phyloP scores from a whole-genome alignment of 2,329 filamentous ascomycete species.

The Diaporthe citri region DNA sequence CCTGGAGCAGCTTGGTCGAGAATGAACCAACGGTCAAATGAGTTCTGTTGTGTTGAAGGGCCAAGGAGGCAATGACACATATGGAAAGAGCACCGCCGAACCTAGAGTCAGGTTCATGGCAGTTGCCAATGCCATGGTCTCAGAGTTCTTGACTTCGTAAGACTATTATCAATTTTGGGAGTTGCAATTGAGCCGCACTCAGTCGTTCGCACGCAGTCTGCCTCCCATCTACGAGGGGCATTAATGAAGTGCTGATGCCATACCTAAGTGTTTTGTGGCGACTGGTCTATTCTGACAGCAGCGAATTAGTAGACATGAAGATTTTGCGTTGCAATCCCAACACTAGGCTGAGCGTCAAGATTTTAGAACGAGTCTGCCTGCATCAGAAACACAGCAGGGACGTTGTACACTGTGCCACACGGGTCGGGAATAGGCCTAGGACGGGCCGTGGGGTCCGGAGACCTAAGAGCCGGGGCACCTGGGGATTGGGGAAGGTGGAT shows the following conservation, averaged over 20 bases:
- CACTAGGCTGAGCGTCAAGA: background rate
- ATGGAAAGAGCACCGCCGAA: too few relatives aligned
- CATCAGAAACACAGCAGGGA: background rate
- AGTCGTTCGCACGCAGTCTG: background rate
- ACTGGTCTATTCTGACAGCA: background rate
- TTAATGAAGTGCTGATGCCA: background rate
- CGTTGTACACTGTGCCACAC: background rate
- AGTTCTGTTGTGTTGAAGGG: too few relatives aligned
- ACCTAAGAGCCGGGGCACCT: background rate
- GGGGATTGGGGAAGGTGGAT: background rate
- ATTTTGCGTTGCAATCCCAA: background rate
- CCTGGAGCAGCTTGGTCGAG: too few relatives aligned
- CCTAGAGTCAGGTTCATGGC: background rate
- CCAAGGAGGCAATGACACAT: too few relatives aligned
- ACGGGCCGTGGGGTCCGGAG: background rate
- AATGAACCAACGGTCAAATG: too few relatives aligned
- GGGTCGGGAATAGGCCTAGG: background rate
- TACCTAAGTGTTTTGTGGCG: background rate
- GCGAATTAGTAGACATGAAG: background rate
- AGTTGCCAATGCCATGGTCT: background rate
- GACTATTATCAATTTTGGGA: background rate
- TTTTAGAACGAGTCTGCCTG: background rate
- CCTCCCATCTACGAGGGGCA: background rate
- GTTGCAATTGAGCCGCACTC: background rate
- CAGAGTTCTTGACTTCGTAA: background rate